These are phyloP conservation scores for Dryadomyces sulphureus DNA, from an alignment of 2,329 filamentous ascomycete species.

Conservation along the genomic window DNA sequence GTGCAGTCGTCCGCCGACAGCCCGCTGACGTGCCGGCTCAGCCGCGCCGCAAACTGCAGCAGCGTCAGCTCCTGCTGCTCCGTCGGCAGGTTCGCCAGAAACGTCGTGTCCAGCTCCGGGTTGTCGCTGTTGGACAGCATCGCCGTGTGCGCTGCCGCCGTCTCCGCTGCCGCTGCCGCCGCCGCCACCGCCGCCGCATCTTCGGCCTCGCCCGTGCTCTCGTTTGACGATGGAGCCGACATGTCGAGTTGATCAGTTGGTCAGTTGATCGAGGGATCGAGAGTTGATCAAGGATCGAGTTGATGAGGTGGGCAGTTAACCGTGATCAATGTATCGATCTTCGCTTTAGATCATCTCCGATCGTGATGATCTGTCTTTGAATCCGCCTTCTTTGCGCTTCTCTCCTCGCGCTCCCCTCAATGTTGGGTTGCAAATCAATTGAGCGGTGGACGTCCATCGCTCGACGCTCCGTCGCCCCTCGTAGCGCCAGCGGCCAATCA, in stretches of 20 bases:
- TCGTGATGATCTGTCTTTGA: too few species aligned
- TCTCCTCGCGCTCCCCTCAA: too few species aligned
- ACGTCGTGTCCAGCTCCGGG: constrained; percentile 75
- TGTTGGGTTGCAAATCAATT: too few species aligned
- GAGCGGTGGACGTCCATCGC: too few species aligned
- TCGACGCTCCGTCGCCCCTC: too few species aligned
- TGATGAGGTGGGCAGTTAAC: too few species aligned
- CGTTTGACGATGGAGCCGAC: constrained; percentile 11
- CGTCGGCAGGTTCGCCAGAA: constrained; percentile 75
- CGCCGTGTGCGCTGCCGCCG: constrained; percentile 12
- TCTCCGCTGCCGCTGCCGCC: not conserved
- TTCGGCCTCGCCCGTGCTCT: constrained; percentile 5
- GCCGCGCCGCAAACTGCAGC: constrained; percentile 70
- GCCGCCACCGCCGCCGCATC: constrained; percentile 13
- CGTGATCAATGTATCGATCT: too few species aligned
- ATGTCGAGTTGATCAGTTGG: constrained; percentile 2
- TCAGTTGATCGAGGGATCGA: too few species aligned
- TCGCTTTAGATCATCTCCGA: too few species aligned
- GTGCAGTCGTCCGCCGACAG: constrained; percentile 70
- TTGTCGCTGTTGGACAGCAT: constrained; percentile 31
- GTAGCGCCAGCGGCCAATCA: too few species aligned
- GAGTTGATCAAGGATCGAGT: too few species aligned
- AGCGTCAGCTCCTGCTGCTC: constrained; percentile 96
- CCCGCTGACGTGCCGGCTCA: constrained; percentile 64
- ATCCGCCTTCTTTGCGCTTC: too few species aligned